Evolutionary conservation across 768 basidiomycete species (phyloP).

Genomic region (Cyclocybe cylindracea): DNA sequence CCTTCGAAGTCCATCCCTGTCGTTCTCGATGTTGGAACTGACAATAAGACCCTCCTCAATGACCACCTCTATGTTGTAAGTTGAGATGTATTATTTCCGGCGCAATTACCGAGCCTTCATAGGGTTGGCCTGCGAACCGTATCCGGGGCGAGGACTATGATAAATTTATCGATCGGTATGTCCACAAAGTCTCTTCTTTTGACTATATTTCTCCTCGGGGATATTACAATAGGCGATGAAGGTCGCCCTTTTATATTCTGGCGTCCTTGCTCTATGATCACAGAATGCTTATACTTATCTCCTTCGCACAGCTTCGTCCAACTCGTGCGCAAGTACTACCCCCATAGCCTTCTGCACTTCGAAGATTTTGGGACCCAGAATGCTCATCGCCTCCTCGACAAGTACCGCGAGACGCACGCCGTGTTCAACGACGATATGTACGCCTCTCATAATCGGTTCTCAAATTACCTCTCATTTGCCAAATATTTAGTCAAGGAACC

Average conservation of each 20-base stretch:
- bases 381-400: conserved; percentile 65
- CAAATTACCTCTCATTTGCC: background rate
- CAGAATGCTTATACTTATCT: background rate
- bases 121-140: conserved; percentile 77
- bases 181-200: too few relatives aligned
- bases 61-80: conserved; percentile 70
- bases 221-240: too few relatives aligned
- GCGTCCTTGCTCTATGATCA: background rate
- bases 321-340: conserved; percentile 71
- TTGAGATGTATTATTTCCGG: conserved; percentile 5
- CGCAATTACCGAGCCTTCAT: background rate
- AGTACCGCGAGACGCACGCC: conserved; percentile 62
- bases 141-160: conserved; percentile 77
- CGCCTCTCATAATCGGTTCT: background rate
- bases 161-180: conserved; percentile 72
- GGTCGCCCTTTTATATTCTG: background rate
- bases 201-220: too few relatives aligned
- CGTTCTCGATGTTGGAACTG: conserved; percentile 75
- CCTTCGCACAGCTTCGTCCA: conserved; percentile 64
- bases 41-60: conserved; percentile 62
- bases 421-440: conserved; percentile 89
- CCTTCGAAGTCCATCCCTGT: conserved; percentile 60
- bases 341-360: conserved; percentile 71
- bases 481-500: conserved; percentile 60
- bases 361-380: conserved; percentile 86